These are phyloP conservation scores for Remersonia thermophila DNA, from an alignment of 2,329 filamentous ascomycete genomes.

Conservation along the genomic window DNA sequence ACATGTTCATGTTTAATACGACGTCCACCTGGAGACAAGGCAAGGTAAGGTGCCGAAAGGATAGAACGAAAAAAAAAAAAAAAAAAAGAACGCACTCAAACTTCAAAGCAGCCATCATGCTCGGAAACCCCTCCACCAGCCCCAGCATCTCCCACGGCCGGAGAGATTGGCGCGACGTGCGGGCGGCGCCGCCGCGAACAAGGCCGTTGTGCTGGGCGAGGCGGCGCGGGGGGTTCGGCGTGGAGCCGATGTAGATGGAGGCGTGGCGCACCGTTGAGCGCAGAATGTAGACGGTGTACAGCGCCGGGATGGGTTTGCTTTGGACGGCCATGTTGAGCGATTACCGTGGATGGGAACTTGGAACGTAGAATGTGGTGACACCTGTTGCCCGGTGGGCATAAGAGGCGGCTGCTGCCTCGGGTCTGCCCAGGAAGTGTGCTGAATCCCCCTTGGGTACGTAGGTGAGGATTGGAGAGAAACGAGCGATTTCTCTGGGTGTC, in stretches of 20 bases:
- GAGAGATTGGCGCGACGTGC: slow-evolving; percentile 54
- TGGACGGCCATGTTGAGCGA: slow-evolving; percentile 18
- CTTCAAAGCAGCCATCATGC: slow-evolving; percentile 74
- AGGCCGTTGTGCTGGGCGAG: slow-evolving; percentile 86
- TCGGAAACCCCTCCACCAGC: slow-evolving; percentile 80
- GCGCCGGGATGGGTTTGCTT: slow-evolving; percentile 59
- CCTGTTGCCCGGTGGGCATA: no score
- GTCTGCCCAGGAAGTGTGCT: no score
- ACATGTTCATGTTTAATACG: no score
- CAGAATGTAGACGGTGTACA: slow-evolving; percentile 89
- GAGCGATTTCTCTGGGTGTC: no score
- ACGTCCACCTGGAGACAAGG: no score
- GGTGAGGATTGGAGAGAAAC: no score
- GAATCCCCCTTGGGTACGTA: no score
- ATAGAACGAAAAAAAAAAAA: no score
- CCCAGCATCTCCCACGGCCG: slow-evolving; percentile 87
- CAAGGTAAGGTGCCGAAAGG: no score
- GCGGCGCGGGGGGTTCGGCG: slow-evolving; percentile 73
- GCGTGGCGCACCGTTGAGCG: slow-evolving; percentile 64
- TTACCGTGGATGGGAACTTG: background rate
- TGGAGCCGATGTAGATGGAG: slow-evolving; percentile 80
- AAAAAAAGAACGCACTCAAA: slow-evolving; percentile 69
- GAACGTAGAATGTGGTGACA: no score
- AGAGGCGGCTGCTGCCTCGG: no score
- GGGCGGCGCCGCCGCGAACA: slow-evolving; percentile 65